Evolutionary conservation across 352 stramenopile genomes (phyloP), one percentile per base, ranked within the genome.

Genomic region (Phytophthora pluvialis): DNA sequence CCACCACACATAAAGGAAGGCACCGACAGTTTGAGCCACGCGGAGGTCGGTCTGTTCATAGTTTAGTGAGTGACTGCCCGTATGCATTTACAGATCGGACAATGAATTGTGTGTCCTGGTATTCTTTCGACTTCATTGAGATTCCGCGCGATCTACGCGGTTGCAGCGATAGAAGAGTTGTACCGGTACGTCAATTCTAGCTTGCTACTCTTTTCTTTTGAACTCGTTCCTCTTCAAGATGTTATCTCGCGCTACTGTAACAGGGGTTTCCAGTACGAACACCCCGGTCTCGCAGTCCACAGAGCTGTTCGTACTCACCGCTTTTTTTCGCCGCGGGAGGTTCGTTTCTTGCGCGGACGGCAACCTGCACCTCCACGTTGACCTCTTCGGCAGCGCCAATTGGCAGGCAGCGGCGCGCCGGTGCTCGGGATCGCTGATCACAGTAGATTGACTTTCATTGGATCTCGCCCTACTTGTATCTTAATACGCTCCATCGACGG

Each of bases 11-110:
- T 36, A 25, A 53, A 46, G 53, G 25, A 55, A 70, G 36, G 45
- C 45, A 25, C 46, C 35, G 44, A 51, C 59, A 67, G 26, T 40
- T 58, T 64, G 46, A 45, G 42, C 42, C n/a, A 43, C 32, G 31
- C 8, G 11, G 15, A 52, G 35, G 40, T 62, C 42, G 29, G 48
- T 67, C 42, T 72, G 67, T 75, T 75, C 55, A 75, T 70, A 66
- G 50, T 38, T 47, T 40, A 45, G 46, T 63, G 51, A 72, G 52
- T 61, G 44, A 64, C 31, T 67, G 26, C 32, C 38, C 15, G 53
- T 54, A 46, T 52, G 25, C 60, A 64, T 46, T 56, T 64, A 38
- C 52, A 50, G 18, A 68, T 39, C 38, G 28, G 10, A 63, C 21
- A 21, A 21, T 21, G 21, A 21, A 21, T 21, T 21, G 21, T 2